Conservation (phyloP, 2,329 filamentous ascomycete species). For the Exophiala oligosperma region DNA sequence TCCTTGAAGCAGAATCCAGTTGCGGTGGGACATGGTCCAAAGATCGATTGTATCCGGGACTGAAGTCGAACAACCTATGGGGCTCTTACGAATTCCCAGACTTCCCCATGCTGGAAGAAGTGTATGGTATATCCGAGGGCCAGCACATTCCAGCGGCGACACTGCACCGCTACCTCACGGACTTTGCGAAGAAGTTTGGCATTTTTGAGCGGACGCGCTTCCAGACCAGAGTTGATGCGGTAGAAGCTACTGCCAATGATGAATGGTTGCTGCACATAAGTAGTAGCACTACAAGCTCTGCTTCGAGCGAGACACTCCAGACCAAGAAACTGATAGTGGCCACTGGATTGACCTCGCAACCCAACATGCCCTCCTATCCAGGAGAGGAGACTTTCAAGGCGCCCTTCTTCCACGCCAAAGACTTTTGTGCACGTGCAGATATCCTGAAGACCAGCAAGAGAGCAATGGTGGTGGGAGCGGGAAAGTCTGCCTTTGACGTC, state of each 20-base stretch:
- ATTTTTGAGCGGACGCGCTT: constrained; percentile 52
- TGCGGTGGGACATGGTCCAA: constrained; percentile 70
- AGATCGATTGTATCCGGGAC: constrained; percentile 62
- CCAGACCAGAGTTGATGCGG: constrained; percentile 50
- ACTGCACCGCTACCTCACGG: constrained; percentile 57
- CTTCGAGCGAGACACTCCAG: constrained; percentile 25
- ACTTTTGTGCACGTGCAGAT: constrained; percentile 46
- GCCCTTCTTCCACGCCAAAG: constrained; percentile 57
- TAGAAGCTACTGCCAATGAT: constrained; percentile 44
- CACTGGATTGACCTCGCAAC: constrained; percentile 59
- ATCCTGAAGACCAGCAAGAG: constrained; percentile 37
- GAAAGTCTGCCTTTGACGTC: constrained; percentile 64
- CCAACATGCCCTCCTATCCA: constrained; percentile 54
- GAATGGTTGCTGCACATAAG: constrained; percentile 36
- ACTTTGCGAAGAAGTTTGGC: constrained; percentile 55
- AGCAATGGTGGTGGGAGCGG: constrained; percentile 58
- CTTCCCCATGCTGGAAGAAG: constrained; percentile 64
- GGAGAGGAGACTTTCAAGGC: constrained; percentile 52
- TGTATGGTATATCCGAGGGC: constrained; percentile 49
- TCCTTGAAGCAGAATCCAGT: constrained; percentile 59
- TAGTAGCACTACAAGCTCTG: constrained; percentile 10
- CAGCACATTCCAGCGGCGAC: constrained; percentile 60
- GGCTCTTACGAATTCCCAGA: constrained; percentile 73
- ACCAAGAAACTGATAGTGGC: constrained; percentile 58
- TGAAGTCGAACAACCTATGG: constrained; percentile 72